Percentiles rank a stretch among this genome's conserved stretches.
These are phyloP conservation scores for Leccinum fuscescens DNA, from an alignment of 1,284 basidiomycete genomes.

Conservation along the genomic window DNA sequence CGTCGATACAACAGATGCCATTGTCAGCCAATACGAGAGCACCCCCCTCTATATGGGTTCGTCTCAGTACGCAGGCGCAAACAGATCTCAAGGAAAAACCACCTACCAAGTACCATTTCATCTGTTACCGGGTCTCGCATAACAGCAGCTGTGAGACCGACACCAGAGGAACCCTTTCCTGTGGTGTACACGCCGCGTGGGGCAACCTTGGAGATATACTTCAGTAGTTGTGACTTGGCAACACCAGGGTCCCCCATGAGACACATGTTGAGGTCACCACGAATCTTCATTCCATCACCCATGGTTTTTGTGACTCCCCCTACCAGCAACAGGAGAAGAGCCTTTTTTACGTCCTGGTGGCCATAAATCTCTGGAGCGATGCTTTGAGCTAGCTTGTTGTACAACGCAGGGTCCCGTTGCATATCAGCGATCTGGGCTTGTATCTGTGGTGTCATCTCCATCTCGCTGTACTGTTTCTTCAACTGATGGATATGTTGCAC, in stretches of 20 bases:
- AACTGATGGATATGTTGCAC: constrained; percentile 89
- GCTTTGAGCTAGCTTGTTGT: constrained; percentile 79
- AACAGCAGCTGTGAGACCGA: constrained; percentile 97
- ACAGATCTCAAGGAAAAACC: background rate
- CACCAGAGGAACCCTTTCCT: constrained; percentile 95
- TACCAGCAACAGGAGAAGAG: constrained; percentile 89
- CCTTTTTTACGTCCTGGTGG: constrained; percentile 97
- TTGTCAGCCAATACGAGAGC: constrained; percentile 98
- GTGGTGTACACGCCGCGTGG: constrained; percentile 98
- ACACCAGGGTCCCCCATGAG: constrained; percentile 99
- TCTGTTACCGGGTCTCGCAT: constrained; percentile 99
- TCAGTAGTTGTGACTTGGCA: constrained; percentile 96
- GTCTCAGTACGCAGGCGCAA: constrained; percentile 1
- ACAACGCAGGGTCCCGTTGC: constrained; percentile 75
- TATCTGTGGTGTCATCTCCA: constrained; percentile 91
- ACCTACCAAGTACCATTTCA: constrained; percentile 96
- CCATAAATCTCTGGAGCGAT: constrained; percentile 99
- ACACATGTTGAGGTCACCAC: constrained; percentile 97
- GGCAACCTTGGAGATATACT: constrained; percentile 98
- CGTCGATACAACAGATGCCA: constrained; percentile 99
- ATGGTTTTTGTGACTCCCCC: constrained; percentile 95
- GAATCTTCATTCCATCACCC: constrained; percentile 98
- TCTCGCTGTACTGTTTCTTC: constrained; percentile 96
- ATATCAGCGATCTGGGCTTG: constrained; percentile 70
- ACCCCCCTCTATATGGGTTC: constrained; percentile 79